A percentile compares a stretch with the other conserved stretches of the same genome.
Evolutionary conservation across 2,329 filamentous ascomycete genomes (phyloP).

Genomic region (Rhinocladiella similis): DNA sequence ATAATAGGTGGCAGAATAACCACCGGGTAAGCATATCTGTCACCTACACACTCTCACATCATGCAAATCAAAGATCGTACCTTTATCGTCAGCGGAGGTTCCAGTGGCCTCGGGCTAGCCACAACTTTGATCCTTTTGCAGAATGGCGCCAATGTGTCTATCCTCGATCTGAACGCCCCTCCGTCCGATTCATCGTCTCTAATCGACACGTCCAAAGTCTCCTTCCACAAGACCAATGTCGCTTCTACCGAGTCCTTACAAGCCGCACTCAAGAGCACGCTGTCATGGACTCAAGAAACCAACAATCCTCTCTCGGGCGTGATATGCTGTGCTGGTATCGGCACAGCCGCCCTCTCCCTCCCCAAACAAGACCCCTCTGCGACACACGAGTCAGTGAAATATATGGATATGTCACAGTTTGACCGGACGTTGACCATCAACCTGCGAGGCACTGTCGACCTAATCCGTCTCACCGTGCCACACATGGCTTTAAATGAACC

Average conservation of each 20-base stretch:
- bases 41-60: neutral
- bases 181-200: slow-evolving; percentile 13
- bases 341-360: slow-evolving; percentile 24
- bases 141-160: slow-evolving; percentile 29
- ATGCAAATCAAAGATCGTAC: slow-evolving; percentile 30
- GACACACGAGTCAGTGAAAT: slow-evolving; percentile 21
- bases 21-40: neutral
- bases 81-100: slow-evolving; percentile 25
- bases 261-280: slow-evolving; percentile 22
- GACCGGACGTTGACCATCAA: slow-evolving; percentile 53
- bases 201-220: slow-evolving; percentile 28
- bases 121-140: slow-evolving; percentile 26
- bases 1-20: neutral
- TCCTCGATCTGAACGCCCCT: slow-evolving; percentile 31
- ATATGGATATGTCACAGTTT: slow-evolving; percentile 58
- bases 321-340: slow-evolving; percentile 29
- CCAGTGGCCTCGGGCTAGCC: slow-evolving; percentile 29
- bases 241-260: slow-evolving; percentile 28
- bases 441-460: slow-evolving; percentile 30
- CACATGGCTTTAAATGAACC: slow-evolving; percentile 26
- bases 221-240: slow-evolving; percentile 31
- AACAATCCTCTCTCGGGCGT: slow-evolving; percentile 27
- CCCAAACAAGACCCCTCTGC: slow-evolving; percentile 23
- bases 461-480: slow-evolving; percentile 29
- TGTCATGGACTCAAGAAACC: slow-evolving; percentile 26